Evolutionary conservation across 768 basidiomycete genomes (phyloP), one percentile per base, ranked within the genome.

Genomic region (Trametes sanguinea): DNA sequence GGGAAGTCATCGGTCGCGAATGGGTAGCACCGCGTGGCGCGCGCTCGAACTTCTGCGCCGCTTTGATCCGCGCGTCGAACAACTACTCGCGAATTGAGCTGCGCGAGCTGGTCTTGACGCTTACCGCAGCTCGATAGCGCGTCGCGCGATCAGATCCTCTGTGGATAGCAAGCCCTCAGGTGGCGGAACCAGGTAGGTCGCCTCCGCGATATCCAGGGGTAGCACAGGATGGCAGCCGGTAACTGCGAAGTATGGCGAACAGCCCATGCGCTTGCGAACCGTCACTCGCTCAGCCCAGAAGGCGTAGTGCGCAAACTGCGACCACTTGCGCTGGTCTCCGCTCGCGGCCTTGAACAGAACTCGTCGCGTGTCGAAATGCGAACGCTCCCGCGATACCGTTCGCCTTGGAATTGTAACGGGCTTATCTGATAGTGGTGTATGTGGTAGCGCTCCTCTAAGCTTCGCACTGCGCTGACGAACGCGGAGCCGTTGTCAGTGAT

Each of bases 281-380:
- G 77, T 77, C 1, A 78, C 65, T 0, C 72, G 57, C 7, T 81
- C 76, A 0, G 79, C 70, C 77, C 77, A 79, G 27, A 81, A 71
- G 0, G 74, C 64, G 0, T 62, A 66, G 5, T n/a, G n/a, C n/a
- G n/a, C n/a, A n/a, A n/a, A n/a, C n/a, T n/a, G n/a, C n/a, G n/a
- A n/a, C n/a, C n/a, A n/a, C n/a, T n/a, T n/a, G n/a, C n/a, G n/a
- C n/a, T n/a, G n/a, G n/a, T n/a, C n/a, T n/a, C n/a, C n/a, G n/a
- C n/a, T n/a, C n/a, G n/a, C n/a, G n/a, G n/a, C n/a, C n/a, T n/a
- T n/a, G n/a, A n/a, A n/a, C n/a, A n/a, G n/a, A n/a, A n/a, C n/a
- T n/a, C n/a, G n/a, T n/a, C n/a, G n/a, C n/a, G n/a, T n/a, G n/a
- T n/a, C n/a, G n/a, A n/a, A n/a, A n/a, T n/a, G n/a, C n/a, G n/a